These are phyloP conservation scores for Aureobasidium sp. DNA, from an alignment of 2,329 filamentous ascomycete species.

Conservation along the genomic window DNA sequence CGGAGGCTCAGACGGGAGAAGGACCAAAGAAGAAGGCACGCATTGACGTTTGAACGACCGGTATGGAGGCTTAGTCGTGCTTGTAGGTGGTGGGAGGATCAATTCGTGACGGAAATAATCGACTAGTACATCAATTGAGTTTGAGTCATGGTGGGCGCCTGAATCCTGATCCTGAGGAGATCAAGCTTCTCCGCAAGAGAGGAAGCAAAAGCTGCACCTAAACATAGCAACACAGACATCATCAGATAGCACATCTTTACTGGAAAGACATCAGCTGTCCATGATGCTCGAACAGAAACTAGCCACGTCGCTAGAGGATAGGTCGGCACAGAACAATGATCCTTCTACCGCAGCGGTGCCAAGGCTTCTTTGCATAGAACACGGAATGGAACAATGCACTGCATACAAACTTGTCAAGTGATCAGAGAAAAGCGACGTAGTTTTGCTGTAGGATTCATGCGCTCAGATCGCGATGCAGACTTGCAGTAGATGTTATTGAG, in stretches of 20 bases:
- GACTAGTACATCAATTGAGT: not conserved
- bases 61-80: slow-evolving; percentile 9
- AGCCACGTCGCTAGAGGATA: slow-evolving; percentile 2
- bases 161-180: not conserved
- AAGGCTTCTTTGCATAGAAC: slow-evolving; percentile 12
- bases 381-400: not conserved
- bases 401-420: slow-evolving; percentile 4
- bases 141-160: not conserved
- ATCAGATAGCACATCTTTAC: not conserved
- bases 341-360: not conserved
- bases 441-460: not conserved
- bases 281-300: not conserved
- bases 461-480: slow-evolving; percentile 3
- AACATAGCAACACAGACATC: not conserved
- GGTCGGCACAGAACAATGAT: slow-evolving; percentile 3
- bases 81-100: not conserved
- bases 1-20: slow-evolving; percentile 15
- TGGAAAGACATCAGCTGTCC: not conserved
- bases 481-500: not conserved
- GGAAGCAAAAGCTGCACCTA: not conserved
- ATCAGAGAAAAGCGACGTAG: not conserved
- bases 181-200: slow-evolving; percentile 6
- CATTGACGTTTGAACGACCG: slow-evolving; percentile 4
- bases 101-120: not conserved
- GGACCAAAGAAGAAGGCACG: slow-evolving; percentile 11